Evolutionary conservation across 352 stramenopile species (phyloP).

Genomic region (Pythium vanterpoolii): DNA sequence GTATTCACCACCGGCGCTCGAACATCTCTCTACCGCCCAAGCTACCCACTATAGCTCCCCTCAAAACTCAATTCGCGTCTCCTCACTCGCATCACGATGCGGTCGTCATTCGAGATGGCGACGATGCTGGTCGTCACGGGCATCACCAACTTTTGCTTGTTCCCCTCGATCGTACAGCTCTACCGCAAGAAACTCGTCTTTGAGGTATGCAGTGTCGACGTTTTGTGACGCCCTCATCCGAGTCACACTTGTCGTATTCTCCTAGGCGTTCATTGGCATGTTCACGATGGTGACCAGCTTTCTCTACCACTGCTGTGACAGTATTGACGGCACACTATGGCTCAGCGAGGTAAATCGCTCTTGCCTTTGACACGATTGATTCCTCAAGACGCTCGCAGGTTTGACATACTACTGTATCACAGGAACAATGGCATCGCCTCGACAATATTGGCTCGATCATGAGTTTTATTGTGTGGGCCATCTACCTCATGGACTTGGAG

Average conservation of each 20-base stretch:
- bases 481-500: constrained; percentile 74
- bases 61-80: no score
- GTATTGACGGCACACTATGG: constrained; percentile 69
- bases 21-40: no score
- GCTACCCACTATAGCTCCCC: no score
- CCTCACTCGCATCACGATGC: no score
- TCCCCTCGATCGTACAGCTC: constrained; percentile 62
- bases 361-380: no score
- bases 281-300: constrained; percentile 82
- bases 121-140: constrained; percentile 76
- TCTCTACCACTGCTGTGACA: constrained; percentile 78
- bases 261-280: constrained; percentile 67
- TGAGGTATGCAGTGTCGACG: constrained; percentile 62
- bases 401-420: no score
- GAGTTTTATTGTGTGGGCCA: constrained; percentile 71
- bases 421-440: constrained; percentile 76
- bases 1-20: no score
- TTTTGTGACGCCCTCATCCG: no score
- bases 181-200: constrained; percentile 59
- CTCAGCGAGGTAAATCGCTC: constrained; percentile 54
- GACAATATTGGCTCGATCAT: constrained; percentile 85
- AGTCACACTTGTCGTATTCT: no score
- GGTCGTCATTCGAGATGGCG: constrained; percentile 49
- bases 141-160: constrained; percentile 78
- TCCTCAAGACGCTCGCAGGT: no score